These are phyloP conservation scores for Begonia fuchsioides DNA, from an alignment of 306 rosid species.

Conservation along the genomic window DNA sequence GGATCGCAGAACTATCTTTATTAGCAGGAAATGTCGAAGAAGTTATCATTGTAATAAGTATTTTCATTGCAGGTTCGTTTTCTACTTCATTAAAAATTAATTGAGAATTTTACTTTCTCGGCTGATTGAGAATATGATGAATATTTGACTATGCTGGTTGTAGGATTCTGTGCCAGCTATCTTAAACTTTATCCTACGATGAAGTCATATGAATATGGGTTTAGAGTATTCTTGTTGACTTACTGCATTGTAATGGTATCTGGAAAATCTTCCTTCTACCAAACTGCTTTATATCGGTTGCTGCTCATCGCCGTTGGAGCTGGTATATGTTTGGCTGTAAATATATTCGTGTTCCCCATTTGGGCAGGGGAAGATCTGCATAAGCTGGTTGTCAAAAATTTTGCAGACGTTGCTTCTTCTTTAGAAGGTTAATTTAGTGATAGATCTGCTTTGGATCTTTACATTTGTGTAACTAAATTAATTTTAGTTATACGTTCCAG, in stretches of 20 bases:
- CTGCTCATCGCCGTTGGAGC: constrained; percentile 89
- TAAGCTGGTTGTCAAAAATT: constrained; percentile 66
- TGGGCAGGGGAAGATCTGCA: constrained; percentile 99
- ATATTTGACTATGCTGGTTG: not conserved
- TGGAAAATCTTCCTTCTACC: constrained; percentile 24
- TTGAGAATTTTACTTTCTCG: too few species aligned
- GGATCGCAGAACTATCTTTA: constrained; percentile 44
- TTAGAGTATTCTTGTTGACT: constrained; percentile 92
- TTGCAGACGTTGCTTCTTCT: constrained; percentile 71
- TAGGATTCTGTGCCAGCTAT: constrained; percentile 75
- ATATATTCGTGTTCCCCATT: constrained; percentile 69
- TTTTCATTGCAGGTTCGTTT: constrained; percentile 50
- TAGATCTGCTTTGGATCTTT: too few species aligned
- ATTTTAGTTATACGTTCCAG: too few species aligned
- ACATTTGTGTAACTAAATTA: too few species aligned
- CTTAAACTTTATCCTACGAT: constrained; percentile 67
- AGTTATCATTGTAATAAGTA: constrained; percentile 36
- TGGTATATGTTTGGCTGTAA: constrained; percentile 64
- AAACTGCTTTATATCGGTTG: constrained; percentile 56
- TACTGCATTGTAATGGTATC: constrained; percentile 78
- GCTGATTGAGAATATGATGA: too few species aligned
- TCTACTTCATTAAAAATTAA: not conserved
- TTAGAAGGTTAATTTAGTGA: constrained; percentile 44
- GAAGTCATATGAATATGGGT: constrained; percentile 94
- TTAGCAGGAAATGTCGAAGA: constrained; percentile 74